Evolutionary conservation across 345 rosid genomes (phyloP).

Genomic region (Geranium brycei): DNA sequence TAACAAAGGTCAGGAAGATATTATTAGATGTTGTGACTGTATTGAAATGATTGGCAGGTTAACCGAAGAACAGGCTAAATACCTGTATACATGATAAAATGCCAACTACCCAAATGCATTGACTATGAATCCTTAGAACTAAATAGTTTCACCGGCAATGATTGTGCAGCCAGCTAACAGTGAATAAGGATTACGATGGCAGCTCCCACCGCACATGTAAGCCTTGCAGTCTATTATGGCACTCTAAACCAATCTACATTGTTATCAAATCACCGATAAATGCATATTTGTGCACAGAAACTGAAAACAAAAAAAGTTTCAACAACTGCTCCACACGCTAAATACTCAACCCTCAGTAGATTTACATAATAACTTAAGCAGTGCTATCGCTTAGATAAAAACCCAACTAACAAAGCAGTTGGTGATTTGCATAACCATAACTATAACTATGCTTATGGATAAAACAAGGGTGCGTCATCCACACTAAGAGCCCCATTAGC

Average conservation of each 20-base stretch:
- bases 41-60: too few species aligned
- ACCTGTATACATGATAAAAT: neutral
- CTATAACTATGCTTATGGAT: neutral
- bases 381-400: neutral
- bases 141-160: neutral
- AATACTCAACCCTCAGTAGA: neutral
- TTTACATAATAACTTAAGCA: neutral
- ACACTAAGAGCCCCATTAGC: neutral
- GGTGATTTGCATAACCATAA: neutral
- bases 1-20: conserved; percentile 6
- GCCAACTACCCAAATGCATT: neutral
- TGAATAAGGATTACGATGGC: too few species aligned
- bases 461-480: too few species aligned
- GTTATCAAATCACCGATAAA: neutral
- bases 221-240: neutral
- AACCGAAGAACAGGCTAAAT: too few species aligned
- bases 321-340: neutral
- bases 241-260: neutral
- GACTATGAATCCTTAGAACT: neutral
- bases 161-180: neutral
- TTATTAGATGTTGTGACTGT: neutral
- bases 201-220: too few species aligned
- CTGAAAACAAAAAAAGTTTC: neutral
- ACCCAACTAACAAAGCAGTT: neutral
- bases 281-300: neutral